Evolutionary conservation across 2,329 filamentous ascomycete genomes (phyloP).

Genomic region (Penicillium vulpinum): DNA sequence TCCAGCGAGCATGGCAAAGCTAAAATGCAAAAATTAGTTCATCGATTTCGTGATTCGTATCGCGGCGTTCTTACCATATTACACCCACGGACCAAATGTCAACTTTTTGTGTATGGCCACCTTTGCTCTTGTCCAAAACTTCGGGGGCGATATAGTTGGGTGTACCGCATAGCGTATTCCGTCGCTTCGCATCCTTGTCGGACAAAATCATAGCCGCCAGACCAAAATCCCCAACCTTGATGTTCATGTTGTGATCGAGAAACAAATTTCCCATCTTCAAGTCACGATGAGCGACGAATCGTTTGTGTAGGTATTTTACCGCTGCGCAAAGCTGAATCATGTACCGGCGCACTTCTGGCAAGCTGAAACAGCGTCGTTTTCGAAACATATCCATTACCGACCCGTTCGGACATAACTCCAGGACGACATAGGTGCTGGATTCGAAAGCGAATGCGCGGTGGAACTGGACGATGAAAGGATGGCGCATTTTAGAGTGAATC

Average conservation of each 20-base stretch:
- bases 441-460: conserved; percentile 89
- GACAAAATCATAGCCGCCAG: conserved; percentile 88
- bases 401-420: conserved; percentile 92
- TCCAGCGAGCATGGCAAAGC: conserved; percentile 94
- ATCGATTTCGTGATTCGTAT: not conserved
- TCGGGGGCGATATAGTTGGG: conserved; percentile 98
- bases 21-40: conserved; percentile 39
- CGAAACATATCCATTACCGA: conserved; percentile 98
- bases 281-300: conserved; percentile 94
- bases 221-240: conserved; percentile 97
- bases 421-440: conserved; percentile 85
- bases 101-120: conserved; percentile 95
- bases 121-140: conserved; percentile 88
- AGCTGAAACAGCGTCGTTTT: conserved; percentile 82
- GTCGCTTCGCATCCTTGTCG: conserved; percentile 79
- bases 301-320: conserved; percentile 95
- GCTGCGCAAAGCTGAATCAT: conserved; percentile 93
- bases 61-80: conserved; percentile 68
- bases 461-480: conserved; percentile 95
- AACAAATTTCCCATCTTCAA: conserved; percentile 99
- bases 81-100: conserved; percentile 98
- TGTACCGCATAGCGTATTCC: conserved; percentile 93
- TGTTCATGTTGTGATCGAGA: conserved; percentile 89
- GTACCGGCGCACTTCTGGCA: conserved; percentile 92
- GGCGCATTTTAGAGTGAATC: conserved; percentile 96